These are phyloP conservation scores for Arachis stenosperma DNA, from an alignment of 306 rosid genomes.

Conservation along the genomic window DNA sequence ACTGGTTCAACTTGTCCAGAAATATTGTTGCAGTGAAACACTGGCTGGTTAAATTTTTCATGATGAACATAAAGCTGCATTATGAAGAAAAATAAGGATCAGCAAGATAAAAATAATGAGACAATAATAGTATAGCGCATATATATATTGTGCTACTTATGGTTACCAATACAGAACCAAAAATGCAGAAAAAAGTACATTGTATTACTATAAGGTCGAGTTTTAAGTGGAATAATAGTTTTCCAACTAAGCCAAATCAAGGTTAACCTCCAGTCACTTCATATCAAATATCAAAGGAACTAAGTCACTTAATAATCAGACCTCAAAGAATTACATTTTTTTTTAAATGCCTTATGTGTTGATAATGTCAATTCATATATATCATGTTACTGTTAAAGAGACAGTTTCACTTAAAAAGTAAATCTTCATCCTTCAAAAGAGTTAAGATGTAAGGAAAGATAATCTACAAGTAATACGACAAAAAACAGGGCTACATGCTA, in stretches of 20 bases:
- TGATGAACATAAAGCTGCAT: slow-evolving; percentile 79
- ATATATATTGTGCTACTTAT: not conserved
- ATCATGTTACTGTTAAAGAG: too few relatives aligned
- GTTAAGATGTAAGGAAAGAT: too few relatives aligned
- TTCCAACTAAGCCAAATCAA: not conserved
- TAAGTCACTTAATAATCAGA: not conserved
- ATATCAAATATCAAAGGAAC: too few relatives aligned
- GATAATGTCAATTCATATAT: not conserved
- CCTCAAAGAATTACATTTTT: not conserved
- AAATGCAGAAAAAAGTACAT: not conserved
- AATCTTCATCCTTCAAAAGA: too few relatives aligned
- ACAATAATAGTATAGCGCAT: too few relatives aligned
- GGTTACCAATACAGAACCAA: not conserved
- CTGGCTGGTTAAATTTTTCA: slow-evolving; percentile 96
- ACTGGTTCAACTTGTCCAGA: slow-evolving; percentile 96
- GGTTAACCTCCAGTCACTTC: not conserved
- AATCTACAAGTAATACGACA: too few relatives aligned
- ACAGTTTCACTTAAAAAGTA: too few relatives aligned
- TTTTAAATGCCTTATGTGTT: not conserved
- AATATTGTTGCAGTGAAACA: slow-evolving; percentile 94
- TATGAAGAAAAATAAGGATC: slow-evolving; percentile 27
- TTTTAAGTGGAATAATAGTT: not conserved
- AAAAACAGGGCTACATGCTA: too few relatives aligned
- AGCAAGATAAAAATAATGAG: not conserved
- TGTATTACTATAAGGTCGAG: not conserved